Evolutionary conservation across 176 grass and related monocot species (phyloP), one percentile per base, ranked within the genome.

Genomic region (Paspalum notatum): DNA sequence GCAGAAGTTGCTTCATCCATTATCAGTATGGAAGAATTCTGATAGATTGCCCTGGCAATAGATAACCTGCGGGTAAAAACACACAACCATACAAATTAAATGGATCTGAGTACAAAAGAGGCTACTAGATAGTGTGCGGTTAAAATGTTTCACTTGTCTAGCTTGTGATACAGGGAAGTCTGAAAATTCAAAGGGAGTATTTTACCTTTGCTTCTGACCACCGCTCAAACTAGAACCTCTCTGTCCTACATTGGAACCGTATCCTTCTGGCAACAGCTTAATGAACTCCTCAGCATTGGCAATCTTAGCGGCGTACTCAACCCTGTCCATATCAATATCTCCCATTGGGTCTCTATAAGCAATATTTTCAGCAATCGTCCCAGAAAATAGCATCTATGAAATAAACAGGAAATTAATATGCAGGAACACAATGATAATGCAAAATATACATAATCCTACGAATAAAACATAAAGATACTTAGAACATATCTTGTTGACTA

Each of bases 1-100:
- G 94, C 88, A 72, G 94, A 97, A 25, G 94, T 93, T 63, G 90
- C 91, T 88, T 97, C 94, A 74, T 97, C 88, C 80, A 93, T 74
- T 85, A 97, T 82, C 18, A 97, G 71, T 82, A 97, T 67, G 27
- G 88, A 86, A 40, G 87, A 90, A 25, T 96, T 75, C 55, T 86
- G 82, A 80, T 97, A 97, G 50, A 97, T 76, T 70, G 94, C 90
- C 80, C 91, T 91, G 40, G 90, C 91, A 82, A 93, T 91, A 50
- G 91, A 79, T 77, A 93, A 72, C 63, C 88, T 93, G 85, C 37
- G 55, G 65, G 40, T 32, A 15, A 77, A 88, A 85, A 88, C 44
- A 70, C 37, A 80, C 27, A n/a, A 3, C 32, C 32, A 7, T 27
- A 42, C 3, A 58, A 58, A 50, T 61, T 71, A 49, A 72, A 73